A percentile compares a stretch with the other conserved stretches of the same genome.
Conservation (phyloP, 257 asterid genomes). For the Solanum pennellii region DNA sequence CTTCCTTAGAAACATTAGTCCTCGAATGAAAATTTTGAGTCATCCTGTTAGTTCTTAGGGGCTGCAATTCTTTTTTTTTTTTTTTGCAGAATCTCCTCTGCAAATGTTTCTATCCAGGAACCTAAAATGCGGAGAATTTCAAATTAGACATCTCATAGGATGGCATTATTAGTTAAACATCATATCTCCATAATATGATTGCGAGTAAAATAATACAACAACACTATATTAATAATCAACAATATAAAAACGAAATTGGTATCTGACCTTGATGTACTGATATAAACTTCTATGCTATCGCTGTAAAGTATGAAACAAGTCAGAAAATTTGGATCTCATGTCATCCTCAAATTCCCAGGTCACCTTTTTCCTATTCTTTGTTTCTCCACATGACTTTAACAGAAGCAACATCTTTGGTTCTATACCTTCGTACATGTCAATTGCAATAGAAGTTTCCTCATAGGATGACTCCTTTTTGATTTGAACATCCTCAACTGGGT, state of each 20-base stretch:
- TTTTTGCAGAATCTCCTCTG: not conserved
- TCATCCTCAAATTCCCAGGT: not conserved
- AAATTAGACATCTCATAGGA: not conserved
- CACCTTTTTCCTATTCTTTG: not conserved
- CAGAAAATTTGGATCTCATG: not conserved
- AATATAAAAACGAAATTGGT: not conserved
- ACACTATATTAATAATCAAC: not conserved
- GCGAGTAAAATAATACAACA: not conserved
- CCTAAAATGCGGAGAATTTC: not conserved
- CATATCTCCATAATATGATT: not conserved
- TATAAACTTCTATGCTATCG: no score
- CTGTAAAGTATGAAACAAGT: not conserved
- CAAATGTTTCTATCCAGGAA: no score
- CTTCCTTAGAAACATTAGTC: not conserved
- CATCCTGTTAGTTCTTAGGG: not conserved
- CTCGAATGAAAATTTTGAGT: not conserved
- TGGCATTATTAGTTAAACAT: not conserved
- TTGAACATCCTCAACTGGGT: not conserved
- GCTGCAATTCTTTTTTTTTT: no score
- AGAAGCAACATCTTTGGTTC: not conserved
- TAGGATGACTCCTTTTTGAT: not conserved
- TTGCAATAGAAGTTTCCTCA: not conserved
- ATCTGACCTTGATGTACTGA: not conserved
- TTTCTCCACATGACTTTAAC: no score
- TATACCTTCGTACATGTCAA: not conserved